Evolutionary conservation across 192 early-diverging fungal genomes (phyloP), one percentile per base, ranked within the genome.

Genomic region (Coemansia sp.): DNA sequence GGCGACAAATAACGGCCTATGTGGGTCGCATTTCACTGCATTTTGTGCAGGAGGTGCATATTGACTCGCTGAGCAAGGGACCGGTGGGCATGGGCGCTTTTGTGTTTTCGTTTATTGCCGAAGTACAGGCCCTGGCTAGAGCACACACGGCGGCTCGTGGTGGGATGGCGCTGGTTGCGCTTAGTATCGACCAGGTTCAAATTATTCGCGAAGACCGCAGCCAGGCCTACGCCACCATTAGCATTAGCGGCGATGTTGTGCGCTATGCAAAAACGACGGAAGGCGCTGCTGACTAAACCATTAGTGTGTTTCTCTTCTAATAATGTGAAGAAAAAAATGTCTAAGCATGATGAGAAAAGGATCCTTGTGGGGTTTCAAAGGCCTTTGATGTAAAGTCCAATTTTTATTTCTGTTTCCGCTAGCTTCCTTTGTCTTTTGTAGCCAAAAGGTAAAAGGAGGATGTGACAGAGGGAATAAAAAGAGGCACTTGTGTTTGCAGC

Each of bases 11-110:
- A 21, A 76, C 76, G 10, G 76, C 79, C 10, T 83, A 88, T 55
- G 73, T 93, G 23, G 92, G 92, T 25, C 86, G 89, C 11, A 71
- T 94, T 0, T 89, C 89, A 0, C 78, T 93, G 11, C 92, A 94
- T 63, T 94, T 94, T 81, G 88, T 94, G 37, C 91, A 92, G 47
- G 92, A 94, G 61, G 79, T 65, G 57, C 42, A 70, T 76, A 47
- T 56, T 63, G 45, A 83, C 71, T 56, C 62, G 31, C 53, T 26
- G 14, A 62, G 62, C 39, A 68, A 56, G 56, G 83, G 75, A 33
- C 74, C 75, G 14, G 79, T 87, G 33, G 89, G 91, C 1, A 89
- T 90, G 85, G 89, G 88, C 20, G 88, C 88, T 2, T 93, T 93
- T 77, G 85, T 86, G 43, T 85, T 90, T 47, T 70, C 69, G 21